Evolutionary conservation across 176 grass and related monocot species (phyloP).

Genomic region (Musa schizocarpa): DNA sequence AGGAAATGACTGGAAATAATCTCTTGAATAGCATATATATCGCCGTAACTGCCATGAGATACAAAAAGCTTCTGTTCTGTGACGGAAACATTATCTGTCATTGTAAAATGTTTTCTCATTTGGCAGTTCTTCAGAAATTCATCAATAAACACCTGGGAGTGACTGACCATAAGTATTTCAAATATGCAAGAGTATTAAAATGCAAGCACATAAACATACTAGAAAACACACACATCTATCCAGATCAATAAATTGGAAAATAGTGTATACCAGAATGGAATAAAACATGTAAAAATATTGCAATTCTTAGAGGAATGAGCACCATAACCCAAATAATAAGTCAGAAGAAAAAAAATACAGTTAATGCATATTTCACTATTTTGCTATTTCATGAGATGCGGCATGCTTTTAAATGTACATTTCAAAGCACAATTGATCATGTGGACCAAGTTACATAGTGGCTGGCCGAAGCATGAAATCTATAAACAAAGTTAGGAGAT

Average conservation of each 20-base stretch:
- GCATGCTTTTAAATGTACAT: not conserved
- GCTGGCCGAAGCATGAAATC: not conserved
- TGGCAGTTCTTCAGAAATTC: constrained; percentile 13
- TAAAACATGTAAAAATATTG: not conserved
- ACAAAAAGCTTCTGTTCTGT: constrained; percentile 5
- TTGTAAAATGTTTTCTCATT: constrained; percentile 5
- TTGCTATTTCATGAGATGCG: not conserved
- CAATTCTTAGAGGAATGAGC: not conserved
- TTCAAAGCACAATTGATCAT: not conserved
- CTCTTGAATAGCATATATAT: constrained; percentile 5
- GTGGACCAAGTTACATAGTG: not conserved
- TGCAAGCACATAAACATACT: not conserved
- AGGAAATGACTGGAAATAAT: constrained; percentile 18
- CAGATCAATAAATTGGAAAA: not conserved
- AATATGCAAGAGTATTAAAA: not conserved
- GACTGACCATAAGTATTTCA: not conserved
- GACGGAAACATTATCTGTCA: constrained; percentile 8
- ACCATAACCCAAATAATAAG: not conserved
- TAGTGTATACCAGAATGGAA: not conserved
- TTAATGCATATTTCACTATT: not conserved
- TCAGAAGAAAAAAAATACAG: not conserved
- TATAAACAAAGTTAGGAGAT: not conserved
- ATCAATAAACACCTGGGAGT: constrained; percentile 19
- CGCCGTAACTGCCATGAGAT: not conserved
- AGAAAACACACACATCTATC: too few species aligned